Base-by-base conservation (phyloP, 2,329 filamentous ascomycete genomes). In the Phyllosticta paracitricarpa region DNA sequence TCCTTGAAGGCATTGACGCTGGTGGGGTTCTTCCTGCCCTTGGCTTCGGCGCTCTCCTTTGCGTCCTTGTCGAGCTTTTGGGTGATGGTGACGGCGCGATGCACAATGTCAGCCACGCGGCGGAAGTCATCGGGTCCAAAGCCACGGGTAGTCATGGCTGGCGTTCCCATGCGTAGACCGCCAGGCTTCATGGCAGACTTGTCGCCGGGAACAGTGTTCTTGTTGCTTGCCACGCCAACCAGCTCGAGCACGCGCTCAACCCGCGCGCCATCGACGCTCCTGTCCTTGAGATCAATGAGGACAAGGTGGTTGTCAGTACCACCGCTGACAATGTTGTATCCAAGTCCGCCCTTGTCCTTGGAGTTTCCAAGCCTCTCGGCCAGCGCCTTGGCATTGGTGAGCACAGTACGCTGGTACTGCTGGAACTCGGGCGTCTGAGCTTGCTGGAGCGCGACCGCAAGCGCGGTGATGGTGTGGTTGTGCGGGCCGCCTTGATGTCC, bases 151-250 rank as follows among this genome's bases (percentile, higher is more conserved):
- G 92, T 96, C 94, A 99, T 99, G 76, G 94, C 94, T 56, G 94
- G 94, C 54, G 92, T 94, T 72, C 94, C 94, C 70, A 99, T 96
- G 69, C 94, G 91, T 76, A 99, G 87, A 81, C 94, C 94, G 72
- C 87, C 91, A 60, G 94, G 94, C 66, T 91, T 96, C 68, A 99
- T 84, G 56, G 94, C 94, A 63, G 90, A 96, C 83, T 96, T 97
- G 83, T 99, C 94, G 65, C 94, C 94, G 51, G 94, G 94, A 63
- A 96, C 94, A 64, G 90, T 88, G 85, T 99, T 99, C 87, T 99
- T 99, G 87, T 99, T 99, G 85, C 91, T 96, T 65, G 94, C 92
- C 76, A 99, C 96, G 82, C 96, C 96, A 79, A 97, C 94, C 76
- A 95, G 89, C 82, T 99, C 94, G 22, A 99, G 87, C 63, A 99